Evolutionary conservation across 73 alveolate genomes (phyloP).

Genomic region (Effrenium voratum): DNA sequence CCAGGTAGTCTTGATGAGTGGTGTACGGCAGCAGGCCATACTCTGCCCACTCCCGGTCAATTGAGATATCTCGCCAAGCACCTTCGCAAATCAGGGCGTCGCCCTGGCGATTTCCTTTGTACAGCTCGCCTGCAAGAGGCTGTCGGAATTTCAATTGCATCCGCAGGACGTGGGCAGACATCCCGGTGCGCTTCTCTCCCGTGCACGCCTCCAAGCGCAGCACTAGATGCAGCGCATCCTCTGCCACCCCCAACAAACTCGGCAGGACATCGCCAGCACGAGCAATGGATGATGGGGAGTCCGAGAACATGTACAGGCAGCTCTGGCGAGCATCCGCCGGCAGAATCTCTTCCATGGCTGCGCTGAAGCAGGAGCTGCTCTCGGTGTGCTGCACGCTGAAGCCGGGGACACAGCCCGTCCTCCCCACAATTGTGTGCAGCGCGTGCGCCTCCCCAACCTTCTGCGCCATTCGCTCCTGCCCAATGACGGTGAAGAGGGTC

Average conservation of each 20-base stretch:
- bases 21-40: neutral
- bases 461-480: neutral
- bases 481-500: neutral
- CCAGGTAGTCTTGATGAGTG: neutral
- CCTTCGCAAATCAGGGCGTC: too few relatives aligned
- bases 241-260: neutral
- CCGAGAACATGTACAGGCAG: neutral
- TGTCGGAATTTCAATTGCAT: neutral
- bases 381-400: constrained; percentile 34
- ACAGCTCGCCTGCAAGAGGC: neutral
- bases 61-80: neutral
- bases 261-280: constrained; percentile 13
- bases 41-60: constrained; percentile 6
- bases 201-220: constrained; percentile 37
- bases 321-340: neutral
- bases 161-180: neutral
- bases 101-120: too few relatives aligned
- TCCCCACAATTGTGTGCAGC: constrained; percentile 5
- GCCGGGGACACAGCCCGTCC: neutral
- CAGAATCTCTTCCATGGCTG: neutral
- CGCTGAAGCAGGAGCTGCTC: neutral
- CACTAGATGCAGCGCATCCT: constrained; percentile 41
- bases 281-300: neutral
- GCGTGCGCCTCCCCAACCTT: constrained; percentile 12
- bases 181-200: neutral